Base-by-base conservation (phyloP, 108 stramenopile species). In the Cyclotella baltica region DNA sequence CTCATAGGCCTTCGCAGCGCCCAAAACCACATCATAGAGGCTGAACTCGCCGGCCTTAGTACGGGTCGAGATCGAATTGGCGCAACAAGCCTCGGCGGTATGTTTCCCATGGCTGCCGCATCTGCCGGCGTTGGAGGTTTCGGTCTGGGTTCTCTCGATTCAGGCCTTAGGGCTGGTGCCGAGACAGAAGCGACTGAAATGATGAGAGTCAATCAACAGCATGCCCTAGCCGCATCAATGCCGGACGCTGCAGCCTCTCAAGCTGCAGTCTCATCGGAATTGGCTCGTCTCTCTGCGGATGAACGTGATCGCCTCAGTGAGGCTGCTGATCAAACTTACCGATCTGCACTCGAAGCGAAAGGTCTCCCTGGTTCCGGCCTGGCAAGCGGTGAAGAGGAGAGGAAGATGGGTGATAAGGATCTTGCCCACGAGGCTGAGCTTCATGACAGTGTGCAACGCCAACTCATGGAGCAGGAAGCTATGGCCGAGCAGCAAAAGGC, bases 1-100 rank as follows among this genome's bases (percentile, higher is more conserved):
- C 64, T 65, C 19, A n/a, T 65, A n/a, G 40, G 43, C n/a, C 64
- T 65, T 9, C 64, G 64, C 43, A 40, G 36, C 5, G 31, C 62
- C 35, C 62, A 65, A 22, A 46, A 46, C 27, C 64, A 40, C 4
- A 46, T 65, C 38, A 46, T 46, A 40, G 64, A 65, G 25, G 40
- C 43, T 2, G 64, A 65, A 3, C 64, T 40, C 64, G 23, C 15
- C 40, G 64, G 22, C 3, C 38, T 18, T 11, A 11, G 6, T 9
- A 40, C 38, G 31, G 5, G n/a, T n/a, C n/a, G 38, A 4, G 43
- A 65, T 33, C 8, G 40, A 43, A 11, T 43, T 43, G 40, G 10
- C n/a, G n/a, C n/a, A n/a, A n/a, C n/a, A n/a, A n/a, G n/a, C n/a
- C n/a, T n/a, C n/a, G n/a, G n/a, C n/a, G n/a, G n/a, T n/a, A n/a